Conservation (phyloP, 228 moss, liverwort and hornwort species). For the Sphagnum magellanicum region DNA sequence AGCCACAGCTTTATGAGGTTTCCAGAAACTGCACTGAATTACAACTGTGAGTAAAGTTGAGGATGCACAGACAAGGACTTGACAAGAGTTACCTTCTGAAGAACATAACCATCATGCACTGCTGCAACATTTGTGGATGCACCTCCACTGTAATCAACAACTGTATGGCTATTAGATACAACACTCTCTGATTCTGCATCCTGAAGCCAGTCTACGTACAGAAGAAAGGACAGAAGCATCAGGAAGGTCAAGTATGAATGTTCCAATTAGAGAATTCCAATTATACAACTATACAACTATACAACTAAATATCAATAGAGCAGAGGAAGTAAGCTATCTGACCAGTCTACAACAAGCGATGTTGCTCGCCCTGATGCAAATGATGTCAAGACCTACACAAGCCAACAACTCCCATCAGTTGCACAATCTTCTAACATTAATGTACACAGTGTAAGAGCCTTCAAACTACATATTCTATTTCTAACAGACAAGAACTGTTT, state of each 20-base stretch:
- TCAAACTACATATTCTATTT: neutral
- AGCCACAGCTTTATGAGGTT: neutral
- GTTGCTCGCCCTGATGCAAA: conserved; percentile 90
- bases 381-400: conserved; percentile 71
- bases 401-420: neutral
- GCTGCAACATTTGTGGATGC: conserved; percentile 92
- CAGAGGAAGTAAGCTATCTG: conserved; percentile 30
- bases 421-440: no score
- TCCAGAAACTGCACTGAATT: no score
- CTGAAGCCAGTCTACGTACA: neutral
- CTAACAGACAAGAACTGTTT: neutral
- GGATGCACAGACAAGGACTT: neutral
- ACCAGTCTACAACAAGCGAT: conserved; percentile 93
- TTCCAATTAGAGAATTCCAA: neutral
- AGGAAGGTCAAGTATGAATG: no score
- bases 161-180: neutral
- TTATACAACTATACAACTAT: no score
- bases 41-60: neutral
- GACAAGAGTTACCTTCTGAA: conserved; percentile 56
- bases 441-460: no score
- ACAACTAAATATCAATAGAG: conserved; percentile 6
- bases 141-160: conserved; percentile 52
- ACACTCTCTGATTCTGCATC: neutral
- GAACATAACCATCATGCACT: conserved; percentile 88
- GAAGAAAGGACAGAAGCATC: neutral